Evolutionary conservation across 495 filamentous ascomycete species (phyloP).

Genomic region (Pyrenopolyporus hunteri): DNA sequence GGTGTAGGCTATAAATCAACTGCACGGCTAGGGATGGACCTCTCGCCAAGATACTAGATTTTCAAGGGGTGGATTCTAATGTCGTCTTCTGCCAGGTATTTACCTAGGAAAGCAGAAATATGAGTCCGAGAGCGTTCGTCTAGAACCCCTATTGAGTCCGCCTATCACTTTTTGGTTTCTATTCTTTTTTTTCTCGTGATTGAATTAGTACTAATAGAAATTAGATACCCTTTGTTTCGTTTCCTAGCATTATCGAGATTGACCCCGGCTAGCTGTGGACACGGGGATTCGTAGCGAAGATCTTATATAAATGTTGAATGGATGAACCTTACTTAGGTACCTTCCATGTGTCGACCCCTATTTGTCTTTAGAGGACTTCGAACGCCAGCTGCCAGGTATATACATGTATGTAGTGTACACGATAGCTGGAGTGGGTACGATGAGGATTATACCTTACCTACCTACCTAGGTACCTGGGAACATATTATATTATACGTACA

Average conservation of each 20-base stretch:
- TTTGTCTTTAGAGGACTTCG: conserved; percentile 11
- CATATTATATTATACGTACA: too few species aligned
- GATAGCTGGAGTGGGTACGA: not conserved
- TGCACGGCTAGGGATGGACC: conserved; percentile 7
- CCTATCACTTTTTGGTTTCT: not conserved
- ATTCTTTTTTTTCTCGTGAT: too few species aligned
- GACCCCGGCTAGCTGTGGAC: too few species aligned
- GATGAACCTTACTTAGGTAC: not conserved
- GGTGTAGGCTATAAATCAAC: not conserved
- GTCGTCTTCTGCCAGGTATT: not conserved
- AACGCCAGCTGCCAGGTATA: not conserved
- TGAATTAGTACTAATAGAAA: not conserved
- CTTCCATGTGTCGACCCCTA: conserved; percentile 6
- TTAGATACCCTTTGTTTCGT: not conserved
- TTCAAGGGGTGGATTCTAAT: conserved; percentile 13
- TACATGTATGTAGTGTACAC: too few species aligned
- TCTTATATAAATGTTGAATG: too few species aligned
- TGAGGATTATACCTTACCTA: too few species aligned
- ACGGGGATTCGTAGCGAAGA: too few species aligned
- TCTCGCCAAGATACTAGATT: conserved; percentile 17
- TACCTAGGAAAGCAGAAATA: not conserved
- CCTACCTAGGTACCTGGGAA: not conserved
- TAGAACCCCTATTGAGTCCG: not conserved
- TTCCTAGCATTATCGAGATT: too few species aligned
- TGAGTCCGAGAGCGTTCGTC: not conserved